These are phyloP conservation scores for Colletotrichum tabaci DNA, from an alignment of 2,329 filamentous ascomycete genomes.

Conservation along the genomic window DNA sequence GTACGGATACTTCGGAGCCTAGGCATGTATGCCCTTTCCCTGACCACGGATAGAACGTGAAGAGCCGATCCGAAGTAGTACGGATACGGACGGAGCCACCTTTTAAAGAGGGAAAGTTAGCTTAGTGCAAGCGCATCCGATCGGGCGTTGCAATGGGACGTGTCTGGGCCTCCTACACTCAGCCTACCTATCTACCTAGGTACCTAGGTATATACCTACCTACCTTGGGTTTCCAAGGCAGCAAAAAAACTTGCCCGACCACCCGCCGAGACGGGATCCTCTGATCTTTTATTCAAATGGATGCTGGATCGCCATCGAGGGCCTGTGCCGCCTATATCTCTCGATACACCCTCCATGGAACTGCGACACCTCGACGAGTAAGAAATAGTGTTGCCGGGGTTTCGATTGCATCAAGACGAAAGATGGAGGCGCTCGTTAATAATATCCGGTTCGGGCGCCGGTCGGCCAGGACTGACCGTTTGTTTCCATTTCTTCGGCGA, in stretches of 20 bases:
- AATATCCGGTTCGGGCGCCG: slow-evolving; percentile 2
- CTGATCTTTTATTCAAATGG: not conserved
- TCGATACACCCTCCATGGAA: not conserved
- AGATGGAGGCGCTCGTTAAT: not conserved
- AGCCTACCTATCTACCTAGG: too few relatives aligned
- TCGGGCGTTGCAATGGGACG: slow-evolving; percentile 31
- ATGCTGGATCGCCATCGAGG: not conserved
- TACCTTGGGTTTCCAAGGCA: not conserved
- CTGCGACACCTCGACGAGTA: not conserved
- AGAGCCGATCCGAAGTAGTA: slow-evolving; percentile 34
- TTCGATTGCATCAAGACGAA: not conserved
- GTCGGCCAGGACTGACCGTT: slow-evolving; percentile 20
- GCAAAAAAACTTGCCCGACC: not conserved
- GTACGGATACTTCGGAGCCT: too few relatives aligned
- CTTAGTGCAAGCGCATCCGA: slow-evolving; percentile 33
- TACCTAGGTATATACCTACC: too few relatives aligned
- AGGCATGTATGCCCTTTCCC: not conserved
- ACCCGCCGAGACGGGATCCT: slow-evolving; percentile 21
- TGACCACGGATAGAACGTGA: not conserved
- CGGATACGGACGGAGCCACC: slow-evolving; percentile 26
- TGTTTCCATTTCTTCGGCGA: slow-evolving; percentile 33
- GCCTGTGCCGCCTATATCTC: not conserved
- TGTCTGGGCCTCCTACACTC: slow-evolving; percentile 2
- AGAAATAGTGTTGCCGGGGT: not conserved
- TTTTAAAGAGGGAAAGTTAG: slow-evolving; percentile 6